Evolutionary conservation across 495 filamentous ascomycete genomes (phyloP).

Genomic region (Aspergillus funiculosus): DNA sequence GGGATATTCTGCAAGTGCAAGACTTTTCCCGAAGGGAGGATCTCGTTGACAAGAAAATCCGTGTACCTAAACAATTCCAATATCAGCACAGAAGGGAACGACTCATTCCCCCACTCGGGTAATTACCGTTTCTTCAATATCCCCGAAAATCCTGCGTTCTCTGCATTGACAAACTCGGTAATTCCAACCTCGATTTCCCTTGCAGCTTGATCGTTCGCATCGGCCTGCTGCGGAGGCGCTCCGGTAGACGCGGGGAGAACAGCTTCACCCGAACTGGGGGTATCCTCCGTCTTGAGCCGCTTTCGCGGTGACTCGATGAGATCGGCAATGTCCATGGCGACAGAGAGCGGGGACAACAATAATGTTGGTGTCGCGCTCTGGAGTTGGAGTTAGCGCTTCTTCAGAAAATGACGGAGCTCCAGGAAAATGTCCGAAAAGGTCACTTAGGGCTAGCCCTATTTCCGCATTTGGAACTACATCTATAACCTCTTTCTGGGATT

Average conservation of each 20-base stretch:
- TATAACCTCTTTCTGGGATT: neutral
- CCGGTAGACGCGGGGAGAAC: constrained; percentile 13
- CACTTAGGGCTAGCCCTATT: constrained; percentile 15
- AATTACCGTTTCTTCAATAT: constrained; percentile 55
- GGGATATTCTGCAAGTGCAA: constrained; percentile 59
- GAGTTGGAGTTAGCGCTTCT: neutral
- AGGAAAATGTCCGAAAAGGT: constrained; percentile 10
- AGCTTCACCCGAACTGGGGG: constrained; percentile 15
- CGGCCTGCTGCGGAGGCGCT: constrained; percentile 15
- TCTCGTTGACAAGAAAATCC: constrained; percentile 94
- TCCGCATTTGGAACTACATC: constrained; percentile 13
- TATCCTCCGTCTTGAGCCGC: constrained; percentile 38
- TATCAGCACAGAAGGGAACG: constrained; percentile 11
- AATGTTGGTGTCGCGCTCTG: constrained; percentile 1
- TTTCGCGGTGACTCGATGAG: constrained; percentile 40
- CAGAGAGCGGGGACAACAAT: neutral
- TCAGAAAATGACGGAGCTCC: constrained; percentile 4
- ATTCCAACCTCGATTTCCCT: constrained; percentile 53
- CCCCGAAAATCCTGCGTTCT: constrained; percentile 48
- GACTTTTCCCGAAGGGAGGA: constrained; percentile 69
- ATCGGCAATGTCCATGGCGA: constrained; percentile 37
- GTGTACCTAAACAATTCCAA: constrained; percentile 59
- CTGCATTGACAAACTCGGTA: constrained; percentile 46
- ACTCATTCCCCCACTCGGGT: neutral
- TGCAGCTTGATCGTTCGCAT: constrained; percentile 25